Conservation (phyloP, 345 rosid species). For the Melastoma malabathricum region DNA sequence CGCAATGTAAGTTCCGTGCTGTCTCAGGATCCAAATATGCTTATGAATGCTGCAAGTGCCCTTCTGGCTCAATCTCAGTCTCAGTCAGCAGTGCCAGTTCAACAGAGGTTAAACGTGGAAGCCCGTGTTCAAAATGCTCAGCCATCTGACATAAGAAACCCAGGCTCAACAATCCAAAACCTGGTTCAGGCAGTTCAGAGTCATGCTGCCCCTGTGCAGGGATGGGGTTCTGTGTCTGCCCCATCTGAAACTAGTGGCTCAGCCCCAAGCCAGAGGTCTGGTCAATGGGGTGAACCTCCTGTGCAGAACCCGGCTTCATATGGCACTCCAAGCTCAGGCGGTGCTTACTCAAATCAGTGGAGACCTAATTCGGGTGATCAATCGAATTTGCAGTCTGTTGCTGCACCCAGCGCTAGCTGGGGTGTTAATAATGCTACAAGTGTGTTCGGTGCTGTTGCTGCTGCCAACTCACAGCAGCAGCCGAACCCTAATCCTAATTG, state of each 20-base stretch:
- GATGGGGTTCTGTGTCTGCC: conserved; percentile 29
- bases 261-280: conserved; percentile 14
- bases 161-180: conserved; percentile 24
- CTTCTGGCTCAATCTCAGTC: conserved; percentile 23
- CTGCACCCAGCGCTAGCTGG: conserved; percentile 33
- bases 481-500: conserved; percentile 42
- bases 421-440: conserved; percentile 26
- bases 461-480: conserved; percentile 15
- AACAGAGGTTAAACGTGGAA: conserved; percentile 12
- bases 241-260: conserved; percentile 22
- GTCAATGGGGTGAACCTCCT: conserved; percentile 28
- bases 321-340: conserved; percentile 20
- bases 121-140: conserved; percentile 11
- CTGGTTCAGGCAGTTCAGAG: conserved; percentile 28
- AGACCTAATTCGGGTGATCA: conserved; percentile 34
- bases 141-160: conserved; percentile 21
- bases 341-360: conserved; percentile 46
- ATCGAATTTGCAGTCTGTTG: conserved; percentile 22
- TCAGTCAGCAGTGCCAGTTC: conserved; percentile 15
- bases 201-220: conserved; percentile 23
- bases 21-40: conserved; percentile 9
- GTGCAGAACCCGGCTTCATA: conserved; percentile 30
- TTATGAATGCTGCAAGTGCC: conserved; percentile 21
- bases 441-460: conserved; percentile 21
- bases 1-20: conserved; percentile 22